Evolutionary conservation across 2,329 filamentous ascomycete species (phyloP).

Genomic region (Xenoacremonium recifei): DNA sequence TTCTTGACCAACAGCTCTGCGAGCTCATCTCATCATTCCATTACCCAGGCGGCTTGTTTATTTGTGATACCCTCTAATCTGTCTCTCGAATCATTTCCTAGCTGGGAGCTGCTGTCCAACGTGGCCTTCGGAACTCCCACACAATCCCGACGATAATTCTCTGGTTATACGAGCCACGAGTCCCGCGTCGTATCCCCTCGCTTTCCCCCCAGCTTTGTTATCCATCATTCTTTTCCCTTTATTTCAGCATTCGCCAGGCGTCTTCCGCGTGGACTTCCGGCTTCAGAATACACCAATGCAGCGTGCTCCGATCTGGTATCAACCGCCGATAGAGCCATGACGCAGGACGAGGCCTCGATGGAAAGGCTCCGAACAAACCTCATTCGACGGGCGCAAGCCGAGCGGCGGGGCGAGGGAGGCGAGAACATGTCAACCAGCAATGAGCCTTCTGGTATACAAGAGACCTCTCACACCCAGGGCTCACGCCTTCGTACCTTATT

Average conservation of each 20-base stretch:
- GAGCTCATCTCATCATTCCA: background rate
- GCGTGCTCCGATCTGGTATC: background rate
- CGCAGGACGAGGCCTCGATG: slow-evolving; percentile 22
- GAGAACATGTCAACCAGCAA: too few species aligned
- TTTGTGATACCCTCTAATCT: slow-evolving; percentile 2
- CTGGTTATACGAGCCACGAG: background rate
- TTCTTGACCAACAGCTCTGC: slow-evolving; percentile 1
- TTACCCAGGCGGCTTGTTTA: background rate
- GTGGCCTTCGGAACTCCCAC: too few species aligned
- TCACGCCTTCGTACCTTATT: slow-evolving; percentile 13
- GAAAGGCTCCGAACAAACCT: slow-evolving; percentile 33
- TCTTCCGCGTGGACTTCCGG: background rate
- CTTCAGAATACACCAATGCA: background rate
- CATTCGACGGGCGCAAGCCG: slow-evolving; percentile 29
- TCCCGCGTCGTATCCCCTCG: background rate
- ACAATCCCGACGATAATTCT: background rate
- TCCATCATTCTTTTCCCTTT: background rate
- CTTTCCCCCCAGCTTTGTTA: background rate
- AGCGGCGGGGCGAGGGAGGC: slow-evolving; percentile 19
- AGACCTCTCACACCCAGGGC: too few species aligned
- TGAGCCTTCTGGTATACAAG: too few species aligned
- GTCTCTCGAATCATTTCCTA: too few species aligned
- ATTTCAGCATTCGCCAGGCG: background rate
- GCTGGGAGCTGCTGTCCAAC: background rate
- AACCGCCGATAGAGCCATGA: slow-evolving; percentile 12